Base-by-base conservation (phyloP, 371 early-diverging fungal species). In the Pancytospora epiphaga region DNA sequence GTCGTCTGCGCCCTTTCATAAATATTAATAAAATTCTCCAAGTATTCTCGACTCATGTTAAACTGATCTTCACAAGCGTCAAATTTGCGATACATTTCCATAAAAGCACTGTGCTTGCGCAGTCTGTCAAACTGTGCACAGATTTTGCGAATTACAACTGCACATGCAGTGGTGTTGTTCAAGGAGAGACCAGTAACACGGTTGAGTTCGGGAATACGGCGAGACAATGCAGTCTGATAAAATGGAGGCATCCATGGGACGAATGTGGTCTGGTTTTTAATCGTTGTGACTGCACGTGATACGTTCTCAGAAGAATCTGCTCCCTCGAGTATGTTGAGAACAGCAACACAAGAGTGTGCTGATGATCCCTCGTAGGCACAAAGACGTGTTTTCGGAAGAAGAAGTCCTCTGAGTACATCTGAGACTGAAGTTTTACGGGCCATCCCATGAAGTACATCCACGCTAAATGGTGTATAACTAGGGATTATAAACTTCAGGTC, bases 201-300 rank as follows among this genome's bases (percentile, higher is more conserved):
- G 79, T 92, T 93, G 29, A 87, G 85, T 0, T 90, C 88, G 47
- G 87, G 89, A 39, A 18, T 57, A 77, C 90, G 90, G 3, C 50
- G 66, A 4, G 67, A 50, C 15, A 54, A 38, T 22, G 54, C 47
- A 34, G 70, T 39, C 30, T 75, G 33, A 70, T 95, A 93, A 72
- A 88, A 89, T 1, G 95, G 92, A 9, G 95, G 95, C n/a, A 94
- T 94, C 96, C 97, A 96, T 27, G 95, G 95, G 60, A 95, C 94
- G 80, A 98, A 97, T 70, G 89, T 89, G 29, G 90, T 84, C 57
- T 91, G 86, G 79, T 95, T 95, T 32, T 92, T 86, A 66, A 95
- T 89, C 39, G 95, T 86, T 72, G 94, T 80, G 51, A 95, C 81
- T 22, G 93, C 90, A 83, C 95, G 94, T 81, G 94, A 94, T 1